phyloP scores from a whole-genome alignment of 768 basidiomycete species.

The Tylopilus intermedius region DNA sequence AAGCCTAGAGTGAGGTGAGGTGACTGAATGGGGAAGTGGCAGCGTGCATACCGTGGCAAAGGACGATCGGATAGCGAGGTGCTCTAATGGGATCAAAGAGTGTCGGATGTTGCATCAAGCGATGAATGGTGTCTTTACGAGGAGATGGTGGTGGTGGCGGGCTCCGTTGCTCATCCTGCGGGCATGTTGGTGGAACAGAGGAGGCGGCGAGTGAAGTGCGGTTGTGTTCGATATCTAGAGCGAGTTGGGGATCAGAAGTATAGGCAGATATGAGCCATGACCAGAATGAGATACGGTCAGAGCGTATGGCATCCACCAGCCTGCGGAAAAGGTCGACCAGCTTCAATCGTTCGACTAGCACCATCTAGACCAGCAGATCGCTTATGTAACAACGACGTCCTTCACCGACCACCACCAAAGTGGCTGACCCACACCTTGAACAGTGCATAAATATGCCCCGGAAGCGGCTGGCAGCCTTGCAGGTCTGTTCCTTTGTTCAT shows the following conservation, averaged over 20 bases:
- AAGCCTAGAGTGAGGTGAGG: constrained; percentile 49
- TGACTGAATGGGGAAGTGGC: not conserved
- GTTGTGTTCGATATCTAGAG: not conserved
- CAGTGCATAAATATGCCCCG: not conserved
- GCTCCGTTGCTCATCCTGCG: constrained; percentile 6
- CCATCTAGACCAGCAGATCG: not conserved
- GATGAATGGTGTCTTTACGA: constrained; percentile 45
- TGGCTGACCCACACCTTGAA: not conserved
- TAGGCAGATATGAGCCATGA: constrained; percentile 15
- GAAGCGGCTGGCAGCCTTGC: not conserved
- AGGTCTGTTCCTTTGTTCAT: constrained; percentile 7
- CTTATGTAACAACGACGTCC: constrained; percentile 8
- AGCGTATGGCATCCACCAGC: constrained; percentile 55
- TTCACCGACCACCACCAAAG: not conserved
- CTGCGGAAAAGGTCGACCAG: constrained; percentile 59
- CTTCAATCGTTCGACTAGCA: constrained; percentile 28
- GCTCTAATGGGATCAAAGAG: constrained; percentile 72
- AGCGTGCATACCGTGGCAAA: constrained; percentile 76
- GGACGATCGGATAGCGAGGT: constrained; percentile 85
- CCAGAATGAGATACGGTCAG: constrained; percentile 3
- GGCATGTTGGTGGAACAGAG: constrained; percentile 9
- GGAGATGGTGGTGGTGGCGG: not conserved
- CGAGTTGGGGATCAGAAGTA: not conserved
- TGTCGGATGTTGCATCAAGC: constrained; percentile 68
- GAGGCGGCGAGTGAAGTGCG: not conserved